Conservation (phyloP, 2,329 filamentous ascomycete species). For the Colletotrichum scovillei region DNA sequence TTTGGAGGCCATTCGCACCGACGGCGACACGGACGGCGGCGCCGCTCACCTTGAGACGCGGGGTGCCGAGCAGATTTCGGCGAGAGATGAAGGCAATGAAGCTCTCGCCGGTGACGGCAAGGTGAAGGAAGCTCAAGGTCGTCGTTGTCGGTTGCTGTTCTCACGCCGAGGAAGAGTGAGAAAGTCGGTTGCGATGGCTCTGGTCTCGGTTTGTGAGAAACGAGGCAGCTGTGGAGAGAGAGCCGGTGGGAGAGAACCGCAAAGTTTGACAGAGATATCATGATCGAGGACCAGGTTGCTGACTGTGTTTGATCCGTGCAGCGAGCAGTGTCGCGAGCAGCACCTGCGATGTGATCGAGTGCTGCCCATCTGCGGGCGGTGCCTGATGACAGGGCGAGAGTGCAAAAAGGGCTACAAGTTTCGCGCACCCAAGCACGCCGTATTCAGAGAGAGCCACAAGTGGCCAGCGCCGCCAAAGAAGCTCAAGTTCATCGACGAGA, state of each 20-base stretch:
- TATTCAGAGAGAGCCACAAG: constrained; percentile 34
- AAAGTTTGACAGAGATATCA: not conserved
- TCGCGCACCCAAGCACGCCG: constrained; percentile 30
- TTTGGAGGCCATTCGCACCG: constrained; percentile 22
- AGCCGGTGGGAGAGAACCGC: not conserved
- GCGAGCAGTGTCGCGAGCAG: constrained; percentile 59
- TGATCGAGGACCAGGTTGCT: not conserved
- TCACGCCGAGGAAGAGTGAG: not conserved
- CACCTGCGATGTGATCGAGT: constrained; percentile 55
- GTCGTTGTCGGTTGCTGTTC: not conserved
- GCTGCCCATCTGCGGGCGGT: constrained; percentile 35
- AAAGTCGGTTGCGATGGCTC: not conserved
- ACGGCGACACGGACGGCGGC: not conserved
- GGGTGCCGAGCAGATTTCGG: not conserved
- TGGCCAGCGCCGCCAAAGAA: constrained; percentile 30
- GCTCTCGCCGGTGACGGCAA: not conserved
- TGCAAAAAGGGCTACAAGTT: constrained; percentile 38
- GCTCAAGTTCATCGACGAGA: constrained; percentile 35
- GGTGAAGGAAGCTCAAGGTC: not conserved
- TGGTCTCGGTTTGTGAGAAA: not conserved
- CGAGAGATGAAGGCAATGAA: not conserved
- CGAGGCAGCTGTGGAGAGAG: not conserved
- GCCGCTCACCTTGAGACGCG: constrained; percentile 32
- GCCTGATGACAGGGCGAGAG: constrained; percentile 33
- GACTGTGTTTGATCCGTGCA: constrained; percentile 37